phyloP scores from a whole-genome alignment of 2,329 filamentous ascomycete genomes.

The Pezicula rhizophila region DNA sequence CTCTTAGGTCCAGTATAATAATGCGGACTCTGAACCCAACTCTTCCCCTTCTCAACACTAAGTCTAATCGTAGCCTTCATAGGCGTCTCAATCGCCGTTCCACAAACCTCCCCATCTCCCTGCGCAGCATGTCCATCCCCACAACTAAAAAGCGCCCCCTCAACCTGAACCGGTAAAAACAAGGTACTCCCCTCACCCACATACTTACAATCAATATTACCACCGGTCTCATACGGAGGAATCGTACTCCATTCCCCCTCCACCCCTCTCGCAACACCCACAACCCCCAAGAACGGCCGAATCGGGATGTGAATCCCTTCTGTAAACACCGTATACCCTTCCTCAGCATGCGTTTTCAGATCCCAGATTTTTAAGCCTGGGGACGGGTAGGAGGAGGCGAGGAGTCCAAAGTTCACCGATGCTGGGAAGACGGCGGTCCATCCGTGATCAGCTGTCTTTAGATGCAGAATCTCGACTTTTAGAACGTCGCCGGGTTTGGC shows the following conservation, averaged over 20 bases:
- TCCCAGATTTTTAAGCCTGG: constrained; percentile 43
- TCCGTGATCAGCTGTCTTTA: constrained; percentile 40
- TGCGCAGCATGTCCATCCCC: constrained; percentile 50
- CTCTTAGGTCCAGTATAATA: constrained; percentile 32
- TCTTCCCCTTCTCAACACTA: constrained; percentile 39
- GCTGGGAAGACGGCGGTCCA: constrained; percentile 46
- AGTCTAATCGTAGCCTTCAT: constrained; percentile 43
- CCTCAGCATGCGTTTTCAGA: constrained; percentile 27
- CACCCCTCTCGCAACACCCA: constrained; percentile 42
- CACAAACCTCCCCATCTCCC: constrained; percentile 49
- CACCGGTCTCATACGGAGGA: constrained; percentile 44
- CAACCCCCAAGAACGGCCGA: constrained; percentile 45
- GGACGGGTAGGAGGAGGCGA: constrained; percentile 41
- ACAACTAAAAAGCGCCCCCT: constrained; percentile 46
- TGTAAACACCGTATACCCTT: constrained; percentile 39
- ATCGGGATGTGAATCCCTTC: constrained; percentile 42
- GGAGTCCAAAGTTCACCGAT: constrained; percentile 42
- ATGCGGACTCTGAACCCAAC: constrained; percentile 42
- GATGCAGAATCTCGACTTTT: constrained; percentile 42
- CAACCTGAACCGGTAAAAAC: constrained; percentile 42
- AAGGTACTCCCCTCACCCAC: constrained; percentile 39
- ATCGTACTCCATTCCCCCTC: constrained; percentile 42
- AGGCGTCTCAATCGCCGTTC: constrained; percentile 50
- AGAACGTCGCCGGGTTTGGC: constrained; percentile 46
- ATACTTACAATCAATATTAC: constrained; percentile 50